These are phyloP conservation scores for Chrysanthemum lavandulifolium DNA, from an alignment of 129 eudicot species.

Conservation along the genomic window DNA sequence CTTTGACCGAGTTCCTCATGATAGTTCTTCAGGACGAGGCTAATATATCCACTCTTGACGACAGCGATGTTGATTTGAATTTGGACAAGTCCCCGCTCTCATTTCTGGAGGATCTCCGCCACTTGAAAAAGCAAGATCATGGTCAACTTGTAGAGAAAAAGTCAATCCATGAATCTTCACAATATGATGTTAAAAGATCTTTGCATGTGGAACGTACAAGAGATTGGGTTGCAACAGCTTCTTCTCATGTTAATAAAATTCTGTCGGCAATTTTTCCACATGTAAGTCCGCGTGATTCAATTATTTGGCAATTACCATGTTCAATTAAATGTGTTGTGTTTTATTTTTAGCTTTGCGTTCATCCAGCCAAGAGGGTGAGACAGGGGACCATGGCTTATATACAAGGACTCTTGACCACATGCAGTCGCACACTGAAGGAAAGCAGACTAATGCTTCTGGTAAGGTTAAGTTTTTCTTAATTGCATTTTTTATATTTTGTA, in stretches of 20 bases:
- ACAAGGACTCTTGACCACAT: constrained; percentile 59
- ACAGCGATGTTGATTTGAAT: constrained; percentile 22
- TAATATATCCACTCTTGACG: constrained; percentile 40
- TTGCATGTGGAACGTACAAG: constrained; percentile 74
- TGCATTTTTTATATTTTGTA: too few species aligned
- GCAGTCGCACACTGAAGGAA: constrained; percentile 62
- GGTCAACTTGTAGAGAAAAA: constrained; percentile 30
- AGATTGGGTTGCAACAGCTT: constrained; percentile 70
- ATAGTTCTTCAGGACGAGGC: constrained; percentile 74
- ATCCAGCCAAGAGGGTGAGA: constrained; percentile 75
- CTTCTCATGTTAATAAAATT: constrained; percentile 64
- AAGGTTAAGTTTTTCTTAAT: constrained; percentile 31
- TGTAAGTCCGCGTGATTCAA: constrained; percentile 38
- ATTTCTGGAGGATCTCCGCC: constrained; percentile 75
- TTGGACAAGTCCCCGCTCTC: constrained; percentile 48
- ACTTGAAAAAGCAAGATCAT: constrained; percentile 41
- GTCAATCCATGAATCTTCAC: constrained; percentile 26
- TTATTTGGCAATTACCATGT: background rate
- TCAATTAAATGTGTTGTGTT: background rate
- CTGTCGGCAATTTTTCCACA: constrained; percentile 69
- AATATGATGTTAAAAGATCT: constrained; percentile 34
- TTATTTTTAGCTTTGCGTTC: constrained; percentile 65
- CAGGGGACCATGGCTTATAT: constrained; percentile 67
- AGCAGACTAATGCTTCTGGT: constrained; percentile 90
- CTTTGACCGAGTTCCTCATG: constrained; percentile 77